These are phyloP conservation scores for Blastocystis sp. DNA, from an alignment of 352 stramenopile species.

Conservation along the genomic window DNA sequence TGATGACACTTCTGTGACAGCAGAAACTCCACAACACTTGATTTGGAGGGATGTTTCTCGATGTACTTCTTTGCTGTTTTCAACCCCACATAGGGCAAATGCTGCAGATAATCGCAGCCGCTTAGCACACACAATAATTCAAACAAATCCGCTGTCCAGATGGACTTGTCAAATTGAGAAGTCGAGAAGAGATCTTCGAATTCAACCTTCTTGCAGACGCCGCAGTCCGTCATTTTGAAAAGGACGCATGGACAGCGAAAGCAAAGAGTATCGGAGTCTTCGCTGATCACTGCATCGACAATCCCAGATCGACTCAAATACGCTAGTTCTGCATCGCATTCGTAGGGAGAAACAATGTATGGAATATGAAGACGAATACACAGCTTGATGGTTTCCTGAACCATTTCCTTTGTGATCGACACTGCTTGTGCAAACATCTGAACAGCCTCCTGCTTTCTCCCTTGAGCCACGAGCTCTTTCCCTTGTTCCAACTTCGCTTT, in stretches of 20 bases:
- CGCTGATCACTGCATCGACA: constrained; percentile 86
- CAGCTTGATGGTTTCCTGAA: neutral
- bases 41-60: neutral
- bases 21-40: neutral
- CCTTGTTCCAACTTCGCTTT: constrained; percentile 47
- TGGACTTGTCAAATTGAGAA: neutral
- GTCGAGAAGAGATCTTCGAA: neutral
- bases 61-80: constrained; percentile 65
- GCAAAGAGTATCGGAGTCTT: constrained; percentile 89
- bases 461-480: constrained; percentile 62
- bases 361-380: neutral
- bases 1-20: neutral
- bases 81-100: constrained; percentile 72
- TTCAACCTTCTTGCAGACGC: neutral
- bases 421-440: constrained; percentile 65
- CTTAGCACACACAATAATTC: constrained; percentile 73
- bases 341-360: constrained; percentile 84
- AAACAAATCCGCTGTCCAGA: constrained; percentile 24
- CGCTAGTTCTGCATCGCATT: constrained; percentile 91
- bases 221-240: neutral
- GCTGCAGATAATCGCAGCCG: constrained; percentile 80
- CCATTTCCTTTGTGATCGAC: constrained; percentile 67
- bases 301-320: constrained; percentile 76
- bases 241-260: constrained; percentile 75
- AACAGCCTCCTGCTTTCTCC: constrained; percentile 62